Evolutionary conservation across 148 eudicot genomes (phyloP), one percentile per base, ranked within the genome.

Genomic region (Arbutus unedo): DNA sequence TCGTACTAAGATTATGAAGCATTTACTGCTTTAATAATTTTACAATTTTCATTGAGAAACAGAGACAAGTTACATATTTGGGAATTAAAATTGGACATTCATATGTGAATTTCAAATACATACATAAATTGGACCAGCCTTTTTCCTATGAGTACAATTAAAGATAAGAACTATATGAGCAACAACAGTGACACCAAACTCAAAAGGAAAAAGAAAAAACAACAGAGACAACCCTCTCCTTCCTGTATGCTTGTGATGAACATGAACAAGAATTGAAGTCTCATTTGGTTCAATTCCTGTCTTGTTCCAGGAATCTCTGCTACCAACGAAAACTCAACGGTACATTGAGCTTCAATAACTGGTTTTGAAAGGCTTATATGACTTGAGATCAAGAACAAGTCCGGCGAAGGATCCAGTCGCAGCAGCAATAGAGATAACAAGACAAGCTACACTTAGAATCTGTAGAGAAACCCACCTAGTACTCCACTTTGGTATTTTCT

Each of bases 401-500:
- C 91, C 91, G 9, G 87, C 86, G 16, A 89, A 59, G 0, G 91
- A 85, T 4, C 91, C 91, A n/a, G 85, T 79, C 0, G 86, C 85
- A 0, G 89, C 91, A 3, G 86, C 87, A 16, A 89, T 3, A 1
- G 91, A 79, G 14, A 89, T 85, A 2, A 87, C 47, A 5, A 89
- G 82, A 77, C 88, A 89, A 74, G 73, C 76, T 2, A 62, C n/a
- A 64, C 85, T 89, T 6, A 89, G 71, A 14, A 87, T 83, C 49
- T 89, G 86, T 2, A 89, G 87, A 5, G 76, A 83, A 4, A 89
- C 48, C 91, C 91, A 89, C 48, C 85, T 87, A 19, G 74, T 23
- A 11, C 87, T 81, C 88, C 86, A 87, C 74, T 82, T 87, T 14
- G 80, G 79, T 25, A 89, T 83, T 15, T 83, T 85, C 77, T 83